Percentiles rank a stretch among this genome's conserved stretches.
Evolutionary conservation across 257 asterid genomes (phyloP).

Genomic region (Cynanchum wilfordii): DNA sequence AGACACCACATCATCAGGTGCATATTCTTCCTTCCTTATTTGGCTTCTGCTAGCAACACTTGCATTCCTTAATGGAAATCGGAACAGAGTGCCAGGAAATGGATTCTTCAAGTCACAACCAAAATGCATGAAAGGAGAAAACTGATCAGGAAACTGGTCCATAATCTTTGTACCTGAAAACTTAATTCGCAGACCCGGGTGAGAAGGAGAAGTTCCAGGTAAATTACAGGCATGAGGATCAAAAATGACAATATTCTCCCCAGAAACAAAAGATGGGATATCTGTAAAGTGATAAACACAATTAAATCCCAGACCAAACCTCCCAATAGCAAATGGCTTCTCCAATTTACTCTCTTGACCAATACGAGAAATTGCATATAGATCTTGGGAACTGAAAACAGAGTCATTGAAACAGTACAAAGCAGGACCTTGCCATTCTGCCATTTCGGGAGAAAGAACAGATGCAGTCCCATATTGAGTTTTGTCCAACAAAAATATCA

Average conservation of each 20-base stretch:
- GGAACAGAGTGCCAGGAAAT: slow-evolving; percentile 91
- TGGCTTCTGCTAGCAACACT: slow-evolving; percentile 86
- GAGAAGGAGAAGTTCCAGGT: slow-evolving; percentile 94
- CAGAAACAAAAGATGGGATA: slow-evolving; percentile 90
- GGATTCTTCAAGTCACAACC: slow-evolving; percentile 84
- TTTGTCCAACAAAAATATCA: slow-evolving; percentile 81
- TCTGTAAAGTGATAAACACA: slow-evolving; percentile 94
- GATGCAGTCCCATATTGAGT: slow-evolving; percentile 89
- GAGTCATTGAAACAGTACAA: slow-evolving; percentile 94
- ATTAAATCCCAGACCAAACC: slow-evolving; percentile 96
- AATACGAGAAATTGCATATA: slow-evolving; percentile 91
- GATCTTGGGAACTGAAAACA: slow-evolving; percentile 90
- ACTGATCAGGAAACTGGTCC: slow-evolving; percentile 97
- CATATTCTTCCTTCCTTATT: slow-evolving; percentile 73
- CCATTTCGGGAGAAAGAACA: slow-evolving; percentile 97
- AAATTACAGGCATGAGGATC: slow-evolving; percentile 94
- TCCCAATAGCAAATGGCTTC: slow-evolving; percentile 95
- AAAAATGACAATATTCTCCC: slow-evolving; percentile 93
- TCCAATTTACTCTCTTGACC: slow-evolving; percentile 98
- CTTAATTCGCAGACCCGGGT: slow-evolving; percentile 92
- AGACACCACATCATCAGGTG: slow-evolving; percentile 76
- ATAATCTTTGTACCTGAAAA: slow-evolving; percentile 66
- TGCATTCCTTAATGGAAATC: slow-evolving; percentile 80
- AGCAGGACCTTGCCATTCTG: slow-evolving; percentile 99
- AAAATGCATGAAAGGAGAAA: slow-evolving; percentile 89